Conservation (phyloP, 306 rosid species). For the Ormosia emarginata region DNA sequence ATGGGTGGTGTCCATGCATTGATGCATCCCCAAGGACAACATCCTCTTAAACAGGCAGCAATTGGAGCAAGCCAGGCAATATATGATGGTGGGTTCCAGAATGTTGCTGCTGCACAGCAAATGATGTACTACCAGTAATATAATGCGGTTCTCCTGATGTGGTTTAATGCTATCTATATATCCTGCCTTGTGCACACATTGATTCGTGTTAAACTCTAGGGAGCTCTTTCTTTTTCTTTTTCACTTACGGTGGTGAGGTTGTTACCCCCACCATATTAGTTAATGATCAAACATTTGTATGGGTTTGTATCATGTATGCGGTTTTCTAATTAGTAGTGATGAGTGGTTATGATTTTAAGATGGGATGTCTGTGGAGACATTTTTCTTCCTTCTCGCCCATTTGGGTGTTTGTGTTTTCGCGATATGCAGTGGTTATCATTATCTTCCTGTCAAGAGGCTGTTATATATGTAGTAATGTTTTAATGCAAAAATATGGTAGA, state of each 20-base stretch:
- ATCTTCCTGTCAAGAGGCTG: constrained; percentile 14
- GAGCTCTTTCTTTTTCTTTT: background rate
- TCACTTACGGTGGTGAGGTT: constrained; percentile 23
- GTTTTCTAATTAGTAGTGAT: constrained; percentile 34
- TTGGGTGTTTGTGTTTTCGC: constrained; percentile 14
- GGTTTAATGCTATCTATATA: constrained; percentile 26
- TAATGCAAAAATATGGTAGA: background rate
- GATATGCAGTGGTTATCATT: constrained; percentile 16
- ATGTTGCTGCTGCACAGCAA: constrained; percentile 89
- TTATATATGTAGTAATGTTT: constrained; percentile 10
- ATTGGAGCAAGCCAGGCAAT: constrained; percentile 96
- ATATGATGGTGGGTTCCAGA: constrained; percentile 94
- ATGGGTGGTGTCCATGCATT: constrained; percentile 87
- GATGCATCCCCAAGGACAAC: constrained; percentile 84
- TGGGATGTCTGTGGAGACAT: constrained; percentile 21
- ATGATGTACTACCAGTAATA: constrained; percentile 90
- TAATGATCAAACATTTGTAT: constrained; percentile 28
- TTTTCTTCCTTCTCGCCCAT: constrained; percentile 23
- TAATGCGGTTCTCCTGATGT: constrained; percentile 24
- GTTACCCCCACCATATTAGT: constrained; percentile 26
- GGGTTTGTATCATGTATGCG: constrained; percentile 53
- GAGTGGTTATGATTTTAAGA: constrained; percentile 56
- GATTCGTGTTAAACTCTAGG: constrained; percentile 46
- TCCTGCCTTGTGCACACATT: constrained; percentile 40
- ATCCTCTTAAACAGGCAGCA: constrained; percentile 81